These are phyloP conservation scores for Entomortierella lignicola DNA, from an alignment of 192 early-diverging fungal species.

Conservation along the genomic window DNA sequence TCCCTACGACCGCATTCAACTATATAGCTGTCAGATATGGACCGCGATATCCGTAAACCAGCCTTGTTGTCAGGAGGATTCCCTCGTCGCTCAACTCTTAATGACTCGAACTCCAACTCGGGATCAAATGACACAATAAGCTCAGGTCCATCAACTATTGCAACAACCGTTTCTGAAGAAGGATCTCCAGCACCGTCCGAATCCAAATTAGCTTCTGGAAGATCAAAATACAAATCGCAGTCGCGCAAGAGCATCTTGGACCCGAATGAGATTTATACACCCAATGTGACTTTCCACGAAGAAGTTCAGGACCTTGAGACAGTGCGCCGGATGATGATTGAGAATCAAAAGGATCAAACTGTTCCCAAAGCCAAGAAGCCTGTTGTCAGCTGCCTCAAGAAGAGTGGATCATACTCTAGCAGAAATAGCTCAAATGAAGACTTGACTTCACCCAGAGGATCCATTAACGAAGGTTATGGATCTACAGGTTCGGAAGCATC, in stretches of 20 bases:
- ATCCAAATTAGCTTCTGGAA: not conserved
- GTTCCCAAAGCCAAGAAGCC: constrained; percentile 22
- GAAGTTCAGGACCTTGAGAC: constrained; percentile 37
- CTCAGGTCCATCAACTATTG: constrained; percentile 11
- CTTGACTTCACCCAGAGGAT: not conserved
- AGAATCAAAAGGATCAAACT: constrained; percentile 3
- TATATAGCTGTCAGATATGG: constrained; percentile 60
- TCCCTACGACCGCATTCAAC: too few species aligned
- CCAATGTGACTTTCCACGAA: constrained; percentile 29
- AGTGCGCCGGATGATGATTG: constrained; percentile 21
- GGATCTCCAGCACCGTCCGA: constrained; percentile 5
- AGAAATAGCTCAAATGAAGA: constrained; percentile 5
- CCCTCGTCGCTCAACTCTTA: constrained; percentile 8
- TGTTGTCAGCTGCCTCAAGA: constrained; percentile 51
- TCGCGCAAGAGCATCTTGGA: constrained; percentile 5
- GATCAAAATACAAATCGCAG: not conserved
- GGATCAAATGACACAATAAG: constrained; percentile 31
- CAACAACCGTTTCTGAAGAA: constrained; percentile 21
- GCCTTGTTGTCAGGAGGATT: constrained; percentile 37
- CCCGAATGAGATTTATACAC: constrained; percentile 22
- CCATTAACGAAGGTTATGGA: constrained; percentile 17
- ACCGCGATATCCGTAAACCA: constrained; percentile 63
- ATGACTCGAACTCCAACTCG: constrained; percentile 39
- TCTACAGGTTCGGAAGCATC: constrained; percentile 4
- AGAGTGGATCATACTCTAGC: constrained; percentile 22